These are phyloP conservation scores for Cyberlindnera lachancei DNA, from an alignment of 805 yeast species.

Conservation along the genomic window DNA sequence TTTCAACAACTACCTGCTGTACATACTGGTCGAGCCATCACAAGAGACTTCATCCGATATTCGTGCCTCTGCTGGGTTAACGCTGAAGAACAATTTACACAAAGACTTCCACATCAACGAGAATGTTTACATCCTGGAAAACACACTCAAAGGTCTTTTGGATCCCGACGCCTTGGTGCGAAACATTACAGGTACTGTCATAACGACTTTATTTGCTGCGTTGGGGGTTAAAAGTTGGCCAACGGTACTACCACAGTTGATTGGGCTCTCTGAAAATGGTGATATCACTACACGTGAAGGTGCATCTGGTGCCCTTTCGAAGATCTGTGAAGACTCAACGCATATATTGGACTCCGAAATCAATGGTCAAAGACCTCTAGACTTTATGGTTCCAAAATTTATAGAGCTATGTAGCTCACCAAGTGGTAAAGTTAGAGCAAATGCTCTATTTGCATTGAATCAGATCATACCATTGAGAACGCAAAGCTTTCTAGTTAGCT, in stretches of 20 bases:
- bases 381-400: slow-evolving; percentile 58
- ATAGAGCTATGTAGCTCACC: slow-evolving; percentile 40
- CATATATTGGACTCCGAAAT: slow-evolving; percentile 55
- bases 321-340: slow-evolving; percentile 86
- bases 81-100: slow-evolving; percentile 70
- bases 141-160: slow-evolving; percentile 40
- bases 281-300: slow-evolving; percentile 47
- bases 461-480: slow-evolving; percentile 65
- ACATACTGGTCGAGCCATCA: slow-evolving; percentile 52
- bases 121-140: slow-evolving; percentile 28
- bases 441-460: slow-evolving; percentile 63
- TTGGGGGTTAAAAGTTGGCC: slow-evolving; percentile 74
- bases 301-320: slow-evolving; percentile 72
- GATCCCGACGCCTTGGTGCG: slow-evolving; percentile 57
- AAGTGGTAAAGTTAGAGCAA: slow-evolving; percentile 46
- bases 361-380: slow-evolving; percentile 60
- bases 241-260: slow-evolving; percentile 55
- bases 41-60: slow-evolving; percentile 43
- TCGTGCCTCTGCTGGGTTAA: slow-evolving; percentile 84
- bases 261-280: slow-evolving; percentile 49
- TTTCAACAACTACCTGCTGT: slow-evolving; percentile 71
- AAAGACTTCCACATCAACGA: slow-evolving; percentile 27
- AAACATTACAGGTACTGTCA: slow-evolving; percentile 85
- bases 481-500: slow-evolving; percentile 53
- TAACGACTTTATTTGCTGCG: slow-evolving; percentile 69